phyloP scores from a whole-genome alignment of 1,284 basidiomycete species.

The Leccinum pachyderme region DNA sequence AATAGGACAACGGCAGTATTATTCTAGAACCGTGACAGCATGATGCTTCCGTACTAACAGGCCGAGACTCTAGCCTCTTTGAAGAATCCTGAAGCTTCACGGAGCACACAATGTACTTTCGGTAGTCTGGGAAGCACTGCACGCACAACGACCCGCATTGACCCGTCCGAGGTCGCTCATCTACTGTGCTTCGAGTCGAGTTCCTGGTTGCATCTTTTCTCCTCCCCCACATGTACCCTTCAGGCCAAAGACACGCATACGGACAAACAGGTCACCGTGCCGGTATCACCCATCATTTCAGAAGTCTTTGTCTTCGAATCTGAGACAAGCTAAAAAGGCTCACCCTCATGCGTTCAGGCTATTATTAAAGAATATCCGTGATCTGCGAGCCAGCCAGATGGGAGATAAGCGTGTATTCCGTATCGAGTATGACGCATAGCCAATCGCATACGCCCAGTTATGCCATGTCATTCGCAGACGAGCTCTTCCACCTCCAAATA shows the following conservation, averaged over 20 bases:
- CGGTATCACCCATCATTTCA: not conserved
- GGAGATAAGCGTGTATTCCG: not conserved
- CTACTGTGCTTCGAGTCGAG: no score
- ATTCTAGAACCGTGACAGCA: no score
- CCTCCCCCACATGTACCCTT: not conserved
- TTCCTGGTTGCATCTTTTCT: not conserved
- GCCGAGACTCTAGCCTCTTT: no score
- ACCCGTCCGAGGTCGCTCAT: not conserved
- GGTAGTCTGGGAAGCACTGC: no score
- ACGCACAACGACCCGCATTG: not conserved
- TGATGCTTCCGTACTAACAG: no score
- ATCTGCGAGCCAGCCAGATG: not conserved
- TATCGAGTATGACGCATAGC: not conserved
- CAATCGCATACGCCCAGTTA: not conserved
- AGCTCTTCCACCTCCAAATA: no score
- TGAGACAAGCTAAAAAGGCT: not conserved
- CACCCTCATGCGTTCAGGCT: not conserved
- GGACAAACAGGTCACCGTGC: no score
- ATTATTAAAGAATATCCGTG: not conserved
- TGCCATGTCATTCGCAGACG: no score
- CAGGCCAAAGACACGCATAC: no score
- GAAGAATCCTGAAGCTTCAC: no score
- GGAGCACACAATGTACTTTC: no score
- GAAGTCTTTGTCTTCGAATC: not conserved
- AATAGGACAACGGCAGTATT: no score